phyloP scores from a whole-genome alignment of 352 stramenopile genomes.

The Pythium phragmiticola region DNA sequence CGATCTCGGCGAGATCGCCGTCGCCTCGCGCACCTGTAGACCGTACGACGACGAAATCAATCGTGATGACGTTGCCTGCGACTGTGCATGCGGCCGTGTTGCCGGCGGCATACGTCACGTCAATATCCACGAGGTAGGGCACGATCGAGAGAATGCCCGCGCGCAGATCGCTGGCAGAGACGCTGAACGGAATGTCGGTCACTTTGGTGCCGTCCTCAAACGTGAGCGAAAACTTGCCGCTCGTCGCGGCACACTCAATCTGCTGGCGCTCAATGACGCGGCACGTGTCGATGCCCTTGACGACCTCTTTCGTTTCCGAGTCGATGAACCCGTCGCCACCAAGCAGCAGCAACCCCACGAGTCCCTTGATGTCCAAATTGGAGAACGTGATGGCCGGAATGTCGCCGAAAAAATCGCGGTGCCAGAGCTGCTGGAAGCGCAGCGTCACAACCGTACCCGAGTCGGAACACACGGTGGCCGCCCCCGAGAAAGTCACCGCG shows the following conservation, averaged over 20 bases:
- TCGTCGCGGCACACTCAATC: conserved; percentile 60
- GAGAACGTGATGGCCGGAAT: conserved; percentile 62
- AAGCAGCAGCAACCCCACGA: conserved; percentile 44
- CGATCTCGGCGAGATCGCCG: conserved; percentile 49
- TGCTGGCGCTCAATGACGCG: conserved; percentile 58
- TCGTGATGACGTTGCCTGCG: conserved; percentile 51
- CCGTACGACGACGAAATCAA: conserved; percentile 63
- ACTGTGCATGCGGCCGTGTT: conserved; percentile 44
- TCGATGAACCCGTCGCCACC: conserved; percentile 60
- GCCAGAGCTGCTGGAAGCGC: conserved; percentile 50
- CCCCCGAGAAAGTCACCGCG: conserved; percentile 40
- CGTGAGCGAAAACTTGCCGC: conserved; percentile 63
- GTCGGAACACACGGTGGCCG: conserved; percentile 48
- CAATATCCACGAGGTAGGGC: conserved; percentile 60
- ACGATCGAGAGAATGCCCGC: conserved; percentile 43
- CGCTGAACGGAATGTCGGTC: conserved; percentile 41
- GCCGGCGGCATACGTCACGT: conserved; percentile 42
- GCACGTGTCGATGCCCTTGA: conserved; percentile 74
- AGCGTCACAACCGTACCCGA: conserved; percentile 61
- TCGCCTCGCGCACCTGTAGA: conserved; percentile 40
- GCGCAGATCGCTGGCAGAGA: conserved; percentile 40
- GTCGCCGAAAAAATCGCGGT: conserved; percentile 53
- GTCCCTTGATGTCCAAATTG: conserved; percentile 48
- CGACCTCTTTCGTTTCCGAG: conserved; percentile 55
- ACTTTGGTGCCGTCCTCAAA: conserved; percentile 60